Evolutionary conservation across 169 alveolate species (phyloP).

Genomic region (Cryptosporidium canis): DNA sequence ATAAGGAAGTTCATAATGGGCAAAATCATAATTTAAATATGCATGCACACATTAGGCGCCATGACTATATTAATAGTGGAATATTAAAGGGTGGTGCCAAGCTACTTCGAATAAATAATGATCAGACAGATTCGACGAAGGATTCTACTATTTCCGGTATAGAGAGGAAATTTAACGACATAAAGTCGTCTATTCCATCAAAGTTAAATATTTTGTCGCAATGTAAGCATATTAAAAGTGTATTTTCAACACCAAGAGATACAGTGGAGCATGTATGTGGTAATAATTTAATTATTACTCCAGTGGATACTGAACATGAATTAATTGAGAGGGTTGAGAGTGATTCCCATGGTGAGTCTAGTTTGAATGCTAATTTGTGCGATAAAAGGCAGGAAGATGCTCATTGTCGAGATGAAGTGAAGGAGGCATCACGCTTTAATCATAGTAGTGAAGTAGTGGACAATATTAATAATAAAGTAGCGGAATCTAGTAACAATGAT

Average conservation of each 20-base stretch:
- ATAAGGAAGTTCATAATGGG: conserved; percentile 8
- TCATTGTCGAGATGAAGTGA: too few relatives aligned
- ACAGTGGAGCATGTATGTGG: neutral
- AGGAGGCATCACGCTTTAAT: too few relatives aligned
- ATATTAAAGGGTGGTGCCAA: neutral
- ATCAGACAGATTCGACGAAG: neutral
- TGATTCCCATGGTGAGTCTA: neutral
- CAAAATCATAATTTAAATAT: neutral
- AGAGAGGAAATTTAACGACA: neutral
- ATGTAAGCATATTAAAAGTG: conserved; percentile 2
- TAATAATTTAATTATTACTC: conserved; percentile 5
- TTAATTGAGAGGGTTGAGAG: conserved; percentile 6
- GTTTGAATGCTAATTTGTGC: too few relatives aligned
- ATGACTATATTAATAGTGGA: neutral
- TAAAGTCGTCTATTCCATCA: neutral
- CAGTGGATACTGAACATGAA: conserved; percentile 17
- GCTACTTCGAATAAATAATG: neutral
- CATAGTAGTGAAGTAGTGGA: neutral
- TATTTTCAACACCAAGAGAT: neutral
- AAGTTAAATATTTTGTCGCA: conserved; percentile 12
- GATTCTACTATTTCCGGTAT: neutral
- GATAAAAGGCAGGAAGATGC: neutral
- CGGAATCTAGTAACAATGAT: neutral
- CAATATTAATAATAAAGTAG: neutral
- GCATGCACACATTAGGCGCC: conserved; percentile 26